Base-by-base conservation (phyloP, 768 basidiomycete genomes). In the Boletellus ananiceps region DNA sequence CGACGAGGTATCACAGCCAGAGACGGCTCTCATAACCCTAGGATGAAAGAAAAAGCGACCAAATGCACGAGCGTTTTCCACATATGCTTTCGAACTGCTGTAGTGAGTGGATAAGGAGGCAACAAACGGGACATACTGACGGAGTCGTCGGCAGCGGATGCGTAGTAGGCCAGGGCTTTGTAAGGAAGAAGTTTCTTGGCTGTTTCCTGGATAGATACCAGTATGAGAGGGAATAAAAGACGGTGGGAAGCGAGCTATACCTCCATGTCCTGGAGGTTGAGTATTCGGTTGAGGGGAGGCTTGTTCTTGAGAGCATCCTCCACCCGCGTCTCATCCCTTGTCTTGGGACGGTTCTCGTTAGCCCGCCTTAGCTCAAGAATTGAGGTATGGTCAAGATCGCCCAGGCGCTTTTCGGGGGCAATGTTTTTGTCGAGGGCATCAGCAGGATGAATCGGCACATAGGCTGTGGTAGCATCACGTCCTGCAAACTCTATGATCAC, bases 401-500 rank as follows among this genome's bases (percentile, higher is more conserved):
- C 92, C 11, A 93, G 73, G 63, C 87, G 84, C 60, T 85, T 88
- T 23, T 84, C 81, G 14, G 71, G 68, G 9, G 83, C 77, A 16
- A 92, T 74, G 63, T 85, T 78, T 67, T 80, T 82, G 44, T 84
- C 78, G 41, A 95, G 78, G 16, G 88, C 83, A 56, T 88, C 85
- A 21, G 85, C 81, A 3, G 93, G 84, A 67, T 97, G 94, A 37
- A 96, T 89, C 5, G 88, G 86, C 52, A 86, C 78, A 61, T 84
- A 89, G 4, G 72, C 84, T 6, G 68, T 67, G 0, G 88, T 89
- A n/a, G 90, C 91, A 64, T 93, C 93, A 52, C 76, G 78, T 8
- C 94, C 94, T 8, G 81, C 93, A 58, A 91, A 88, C 60, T 81
- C 84, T 16, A 95, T 62, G 52, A 97, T 89, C 59, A 91, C 86